Percentiles rank a stretch among this genome's conserved stretches.
phyloP scores from a whole-genome alignment of 768 basidiomycete species.

The Tricholoma hemisulphureum region DNA sequence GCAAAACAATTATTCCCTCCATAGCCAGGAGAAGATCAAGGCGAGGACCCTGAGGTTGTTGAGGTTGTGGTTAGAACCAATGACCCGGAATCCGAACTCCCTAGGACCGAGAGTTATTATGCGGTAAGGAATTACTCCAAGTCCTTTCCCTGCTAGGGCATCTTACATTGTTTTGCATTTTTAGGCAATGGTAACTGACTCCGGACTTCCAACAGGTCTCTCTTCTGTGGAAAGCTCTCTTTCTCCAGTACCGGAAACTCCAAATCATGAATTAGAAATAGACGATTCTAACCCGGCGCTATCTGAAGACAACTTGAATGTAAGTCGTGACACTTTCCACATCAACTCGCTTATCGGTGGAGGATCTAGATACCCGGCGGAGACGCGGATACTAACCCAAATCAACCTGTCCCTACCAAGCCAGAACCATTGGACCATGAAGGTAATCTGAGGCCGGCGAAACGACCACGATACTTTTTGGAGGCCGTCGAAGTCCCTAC shows the following conservation, averaged over 20 bases:
- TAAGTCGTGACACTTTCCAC: neutral
- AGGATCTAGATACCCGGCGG: neutral
- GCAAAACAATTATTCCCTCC: neutral
- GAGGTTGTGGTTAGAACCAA: neutral
- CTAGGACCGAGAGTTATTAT: neutral
- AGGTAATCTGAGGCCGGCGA: neutral
- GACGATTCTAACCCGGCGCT: no score
- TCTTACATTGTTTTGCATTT: neutral
- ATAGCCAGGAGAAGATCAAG: neutral
- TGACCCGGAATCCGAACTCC: neutral
- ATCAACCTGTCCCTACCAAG: neutral
- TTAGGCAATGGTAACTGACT: neutral
- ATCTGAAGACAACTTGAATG: no score
- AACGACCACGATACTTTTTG: neutral
- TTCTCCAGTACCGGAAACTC: no score
- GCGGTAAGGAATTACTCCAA: neutral
- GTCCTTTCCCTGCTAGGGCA: neutral
- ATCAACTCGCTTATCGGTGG: neutral
- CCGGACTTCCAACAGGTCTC: no score
- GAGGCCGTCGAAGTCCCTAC: conserved; percentile 1
- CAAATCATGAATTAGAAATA: no score
- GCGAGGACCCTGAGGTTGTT: neutral
- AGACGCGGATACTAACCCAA: neutral
- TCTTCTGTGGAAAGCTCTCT: no score
- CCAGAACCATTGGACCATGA: neutral